phyloP scores from a whole-genome alignment of 2,329 filamentous ascomycete species.

The Aspergillus ruber region DNA sequence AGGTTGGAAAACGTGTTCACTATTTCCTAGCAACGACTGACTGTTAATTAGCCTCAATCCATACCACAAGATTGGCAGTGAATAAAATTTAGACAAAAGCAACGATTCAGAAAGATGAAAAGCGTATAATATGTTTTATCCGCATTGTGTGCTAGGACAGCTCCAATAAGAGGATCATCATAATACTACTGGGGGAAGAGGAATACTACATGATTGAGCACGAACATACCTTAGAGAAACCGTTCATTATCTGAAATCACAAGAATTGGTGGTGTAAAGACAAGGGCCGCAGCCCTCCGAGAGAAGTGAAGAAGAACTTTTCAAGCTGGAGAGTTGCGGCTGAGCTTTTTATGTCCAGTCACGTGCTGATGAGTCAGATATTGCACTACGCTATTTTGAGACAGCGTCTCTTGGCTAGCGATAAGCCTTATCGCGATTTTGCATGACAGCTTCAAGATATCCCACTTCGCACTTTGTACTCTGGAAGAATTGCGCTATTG shows the following conservation, averaged over 20 bases:
- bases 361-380: background rate
- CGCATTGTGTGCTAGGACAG: slow-evolving; percentile 62
- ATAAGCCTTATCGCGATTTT: too few species aligned
- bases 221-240: slow-evolving; percentile 24
- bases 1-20: slow-evolving; percentile 29
- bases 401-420: too few species aligned
- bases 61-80: background rate
- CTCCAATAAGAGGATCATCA: slow-evolving; percentile 69
- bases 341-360: background rate
- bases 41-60: slow-evolving; percentile 17
- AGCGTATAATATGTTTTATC: slow-evolving; percentile 57
- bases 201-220: background rate
- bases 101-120: slow-evolving; percentile 23
- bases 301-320: slow-evolving; percentile 8
- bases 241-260: slow-evolving; percentile 22
- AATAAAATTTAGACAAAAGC: slow-evolving; percentile 6
- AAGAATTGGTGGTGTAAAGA: slow-evolving; percentile 2
- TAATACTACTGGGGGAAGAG: slow-evolving; percentile 12
- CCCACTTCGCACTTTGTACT: too few species aligned
- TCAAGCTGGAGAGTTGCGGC: background rate
- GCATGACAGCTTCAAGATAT: background rate
- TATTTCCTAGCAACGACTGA: slow-evolving; percentile 26
- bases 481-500: too few species aligned
- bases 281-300: slow-evolving; percentile 28
- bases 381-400: background rate